Base-by-base conservation (phyloP, 345 rosid genomes). In the Zanthoxylum bungeanum region DNA sequence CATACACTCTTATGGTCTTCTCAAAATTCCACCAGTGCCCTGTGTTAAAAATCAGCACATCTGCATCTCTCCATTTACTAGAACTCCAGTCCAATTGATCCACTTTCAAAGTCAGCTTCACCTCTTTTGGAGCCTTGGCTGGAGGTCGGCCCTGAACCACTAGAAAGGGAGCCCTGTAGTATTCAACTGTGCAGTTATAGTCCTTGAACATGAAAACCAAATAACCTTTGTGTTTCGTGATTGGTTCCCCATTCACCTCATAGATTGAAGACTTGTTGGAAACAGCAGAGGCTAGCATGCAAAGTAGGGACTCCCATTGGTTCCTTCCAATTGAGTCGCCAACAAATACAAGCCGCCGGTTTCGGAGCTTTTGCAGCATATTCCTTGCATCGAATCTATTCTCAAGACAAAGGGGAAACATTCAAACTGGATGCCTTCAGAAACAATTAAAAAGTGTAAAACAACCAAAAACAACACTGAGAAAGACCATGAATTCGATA, bases 261-360 rank as follows among this genome's bases (percentile, higher is more conserved):
- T 89, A 87, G 40, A 95, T 81, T 27, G 89, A 85, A 36, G 87
- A 78, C 71, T 84, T 83, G 79, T 85, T 84, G 19, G 87, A 71
- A 68, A 89, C 78, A 47, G 83, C 86, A 52, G 98, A 77, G 61
- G 96, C 76, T 7, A 92, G 89, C 91, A 95, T 74, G 79, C 98
- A 92, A 42, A 95, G 88, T 61, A 92, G 87, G 49, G 98, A 95
- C 76, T 95, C 97, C 97, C 96, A 92, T 31, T 95, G 99, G 82
- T 95, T 95, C 77, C 98, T 84, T 59, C 96, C 99, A 46, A 95
- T 82, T 10, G 99, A 95, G 44, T 92, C 99, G 7, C 99, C 99
- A n/a, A 87, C 92, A 75, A 92, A 95, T 19, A 80, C 97, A 9
- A 95, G 77, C 70, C 96, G 69, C 74, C 83, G 77, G 74, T 90